Percentiles rank a stretch among this genome's conserved stretches.
phyloP scores from a whole-genome alignment of 352 stramenopile species.

The Pseudoperonospora humuli region DNA sequence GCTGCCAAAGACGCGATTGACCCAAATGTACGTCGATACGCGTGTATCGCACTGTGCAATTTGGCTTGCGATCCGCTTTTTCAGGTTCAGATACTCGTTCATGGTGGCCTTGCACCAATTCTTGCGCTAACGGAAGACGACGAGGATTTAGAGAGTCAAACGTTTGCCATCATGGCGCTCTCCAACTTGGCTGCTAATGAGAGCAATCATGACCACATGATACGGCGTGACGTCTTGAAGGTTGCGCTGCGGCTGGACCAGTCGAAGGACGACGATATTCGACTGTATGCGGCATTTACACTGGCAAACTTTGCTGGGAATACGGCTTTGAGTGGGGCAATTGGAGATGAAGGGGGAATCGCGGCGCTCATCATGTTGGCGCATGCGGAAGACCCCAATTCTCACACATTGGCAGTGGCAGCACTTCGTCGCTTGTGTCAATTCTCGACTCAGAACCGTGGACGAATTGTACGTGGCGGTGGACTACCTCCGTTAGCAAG shows the following conservation, averaged over 20 bases:
- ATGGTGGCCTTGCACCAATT: constrained; percentile 87
- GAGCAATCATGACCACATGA: constrained; percentile 88
- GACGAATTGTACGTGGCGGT: constrained; percentile 77
- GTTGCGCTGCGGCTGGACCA: constrained; percentile 74
- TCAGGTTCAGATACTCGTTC: constrained; percentile 90
- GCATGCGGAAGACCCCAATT: constrained; percentile 81
- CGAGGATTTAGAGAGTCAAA: constrained; percentile 74
- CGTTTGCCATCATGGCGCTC: constrained; percentile 92
- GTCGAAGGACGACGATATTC: constrained; percentile 68
- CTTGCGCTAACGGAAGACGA: constrained; percentile 62
- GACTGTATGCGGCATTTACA: constrained; percentile 87
- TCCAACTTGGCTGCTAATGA: constrained; percentile 93
- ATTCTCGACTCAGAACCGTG: constrained; percentile 83
- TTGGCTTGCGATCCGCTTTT: constrained; percentile 86
- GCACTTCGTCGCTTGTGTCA: constrained; percentile 89
- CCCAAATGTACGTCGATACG: constrained; percentile 78
- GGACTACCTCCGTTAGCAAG: constrained; percentile 81
- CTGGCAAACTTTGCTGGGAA: constrained; percentile 92
- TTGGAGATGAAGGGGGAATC: constrained; percentile 89
- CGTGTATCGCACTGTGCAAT: constrained; percentile 94
- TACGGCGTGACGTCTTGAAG: constrained; percentile 80
- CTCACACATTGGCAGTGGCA: constrained; percentile 89
- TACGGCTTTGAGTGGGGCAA: constrained; percentile 71
- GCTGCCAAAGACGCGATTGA: constrained; percentile 81
- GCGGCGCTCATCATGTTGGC: constrained; percentile 86